Evolutionary conservation across 768 basidiomycete genomes (phyloP).

Genomic region (Russula olivacea): DNA sequence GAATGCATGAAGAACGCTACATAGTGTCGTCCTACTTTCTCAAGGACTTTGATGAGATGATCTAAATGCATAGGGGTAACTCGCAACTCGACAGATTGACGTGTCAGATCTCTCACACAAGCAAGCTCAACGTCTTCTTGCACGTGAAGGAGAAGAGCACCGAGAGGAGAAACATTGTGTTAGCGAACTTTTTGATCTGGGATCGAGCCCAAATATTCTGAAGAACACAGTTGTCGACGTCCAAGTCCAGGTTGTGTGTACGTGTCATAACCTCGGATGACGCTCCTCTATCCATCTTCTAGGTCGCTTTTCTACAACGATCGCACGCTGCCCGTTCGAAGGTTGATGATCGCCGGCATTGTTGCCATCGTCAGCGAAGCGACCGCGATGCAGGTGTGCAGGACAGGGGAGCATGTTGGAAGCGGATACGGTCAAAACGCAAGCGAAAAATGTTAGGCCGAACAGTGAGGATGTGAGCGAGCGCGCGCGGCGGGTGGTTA

Average conservation of each 20-base stretch:
- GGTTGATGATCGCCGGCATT: conserved; percentile 24
- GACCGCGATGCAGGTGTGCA: conserved; percentile 53
- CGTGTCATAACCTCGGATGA: conserved; percentile 23
- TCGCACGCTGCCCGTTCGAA: conserved; percentile 27
- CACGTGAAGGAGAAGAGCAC: neutral
- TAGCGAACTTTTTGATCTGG: neutral
- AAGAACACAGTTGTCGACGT: neutral
- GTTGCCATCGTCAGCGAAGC: conserved; percentile 56
- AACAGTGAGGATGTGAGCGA: conserved; percentile 75
- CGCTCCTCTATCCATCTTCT: conserved; percentile 82
- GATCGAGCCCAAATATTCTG: neutral
- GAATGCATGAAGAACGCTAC: neutral
- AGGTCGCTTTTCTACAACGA: conserved; percentile 54
- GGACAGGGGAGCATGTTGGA: conserved; percentile 78
- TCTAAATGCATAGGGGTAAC: neutral
- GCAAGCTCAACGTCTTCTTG: neutral
- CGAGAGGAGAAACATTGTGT: neutral
- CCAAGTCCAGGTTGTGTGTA: neutral
- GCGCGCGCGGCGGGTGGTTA: conserved; percentile 54
- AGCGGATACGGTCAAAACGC: conserved; percentile 73
- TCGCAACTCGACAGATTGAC: neutral
- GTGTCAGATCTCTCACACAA: neutral
- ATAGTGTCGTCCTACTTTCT: neutral
- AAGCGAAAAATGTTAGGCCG: conserved; percentile 71
- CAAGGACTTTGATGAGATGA: neutral